Conservation (phyloP, 805 yeast genomes). For the Saturnispora serradocipensis region DNA sequence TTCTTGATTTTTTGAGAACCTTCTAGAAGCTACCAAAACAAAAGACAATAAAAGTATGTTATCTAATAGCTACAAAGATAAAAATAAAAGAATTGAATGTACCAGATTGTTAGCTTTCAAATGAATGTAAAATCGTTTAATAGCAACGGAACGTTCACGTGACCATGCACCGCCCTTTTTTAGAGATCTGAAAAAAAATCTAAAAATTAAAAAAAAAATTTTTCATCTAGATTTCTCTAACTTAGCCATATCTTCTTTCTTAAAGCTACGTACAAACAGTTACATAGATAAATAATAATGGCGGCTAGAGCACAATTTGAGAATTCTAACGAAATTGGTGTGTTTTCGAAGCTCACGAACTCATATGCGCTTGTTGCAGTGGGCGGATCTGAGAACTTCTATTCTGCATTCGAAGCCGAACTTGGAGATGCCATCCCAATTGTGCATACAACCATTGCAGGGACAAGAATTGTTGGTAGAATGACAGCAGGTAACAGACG, state of each 20-base stretch:
- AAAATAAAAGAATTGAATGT: no score
- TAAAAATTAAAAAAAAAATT: not conserved
- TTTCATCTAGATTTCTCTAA: not conserved
- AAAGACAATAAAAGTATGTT: no score
- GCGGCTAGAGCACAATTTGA: conserved; percentile 74
- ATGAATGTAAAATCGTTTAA: not conserved
- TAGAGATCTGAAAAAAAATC: not conserved
- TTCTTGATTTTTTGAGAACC: not conserved
- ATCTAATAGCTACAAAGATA: not conserved
- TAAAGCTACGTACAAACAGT: not conserved
- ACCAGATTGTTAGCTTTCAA: not conserved
- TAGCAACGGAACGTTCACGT: not conserved
- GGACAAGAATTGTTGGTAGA: conserved; percentile 95
- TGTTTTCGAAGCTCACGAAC: conserved; percentile 89
- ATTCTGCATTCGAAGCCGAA: conserved; percentile 96
- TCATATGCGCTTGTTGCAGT: conserved; percentile 93
- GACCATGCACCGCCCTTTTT: not conserved
- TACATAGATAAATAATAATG: conserved; percentile 27
- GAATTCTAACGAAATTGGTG: conserved; percentile 87
- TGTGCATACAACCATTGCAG: conserved; percentile 95
- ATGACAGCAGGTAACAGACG: conserved; percentile 98
- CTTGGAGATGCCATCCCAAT: conserved; percentile 94
- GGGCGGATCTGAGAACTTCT: conserved; percentile 80
- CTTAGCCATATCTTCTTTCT: not conserved
- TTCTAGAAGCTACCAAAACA: not conserved